Base-by-base conservation (phyloP, 1,284 basidiomycete genomes). In the Naganishia sp. region DNA sequence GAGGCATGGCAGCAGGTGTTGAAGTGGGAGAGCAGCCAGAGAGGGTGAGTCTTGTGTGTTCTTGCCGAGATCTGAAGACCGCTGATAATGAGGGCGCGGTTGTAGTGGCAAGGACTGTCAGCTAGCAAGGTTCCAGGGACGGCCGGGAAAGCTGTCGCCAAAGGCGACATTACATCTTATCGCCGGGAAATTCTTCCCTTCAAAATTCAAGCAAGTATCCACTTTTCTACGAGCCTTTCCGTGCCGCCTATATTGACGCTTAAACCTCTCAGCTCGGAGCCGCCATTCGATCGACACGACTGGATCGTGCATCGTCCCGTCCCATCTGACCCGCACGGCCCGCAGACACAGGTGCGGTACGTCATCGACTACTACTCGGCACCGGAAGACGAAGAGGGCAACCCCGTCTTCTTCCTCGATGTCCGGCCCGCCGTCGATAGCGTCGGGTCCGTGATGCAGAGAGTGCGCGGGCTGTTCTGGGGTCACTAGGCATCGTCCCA, bases 271-370 rank as follows among this genome's bases (percentile, higher is more conserved):
- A 96, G 92, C 79, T 83, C 87, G 43, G 89, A 94, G 74, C 90
- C 92, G 6, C 95, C 96, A 1, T 99, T 99, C 75, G 95, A 99
- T 78, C 87, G 95, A n/a, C 96, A 99, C 78, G 95, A 99, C 82
- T 99, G 96, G 96, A 81, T 96, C 60, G 85, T 99, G 66, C 88
- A 89, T 44, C 87, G 94, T 57, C 86, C 86, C 43, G 81, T 82
- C 65, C 76, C 66, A 23, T 87, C 68, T 68, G 69, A 72, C 66
- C 55, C 70, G 23, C 49, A 60, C 23, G 68, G 61, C 15, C 65
- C 67, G 9, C 46, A 49, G 9, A 68, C 68, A 18, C 72, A 73
- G 77, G 88, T 92, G 56, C 90, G 92, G 75, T 96, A 97, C 79
- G 89, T 97, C 50, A 97, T 97, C 73, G 94, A 97, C 82, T 97